Conservation (phyloP, 257 asterid genomes). For the Plantago major region DNA sequence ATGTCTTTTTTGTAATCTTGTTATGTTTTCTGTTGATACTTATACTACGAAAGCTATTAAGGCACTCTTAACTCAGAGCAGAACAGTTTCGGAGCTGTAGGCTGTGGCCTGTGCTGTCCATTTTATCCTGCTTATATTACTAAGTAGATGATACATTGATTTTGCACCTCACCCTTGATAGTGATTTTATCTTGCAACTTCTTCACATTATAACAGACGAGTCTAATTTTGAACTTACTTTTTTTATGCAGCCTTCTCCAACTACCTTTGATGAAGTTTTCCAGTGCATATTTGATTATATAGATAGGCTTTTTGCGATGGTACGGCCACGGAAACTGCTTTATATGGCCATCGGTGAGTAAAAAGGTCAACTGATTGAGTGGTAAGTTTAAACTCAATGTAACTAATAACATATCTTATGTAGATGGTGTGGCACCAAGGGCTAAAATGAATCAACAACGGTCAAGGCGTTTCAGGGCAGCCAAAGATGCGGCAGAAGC, state of each 20-base stretch:
- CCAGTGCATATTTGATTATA: constrained; percentile 88
- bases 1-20: too few relatives aligned
- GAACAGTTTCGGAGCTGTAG: neutral
- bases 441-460: constrained; percentile 97
- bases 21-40: neutral
- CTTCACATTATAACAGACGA: neutral
- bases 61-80: neutral
- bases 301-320: constrained; percentile 89
- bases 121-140: neutral
- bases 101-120: neutral
- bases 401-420: constrained; percentile 24
- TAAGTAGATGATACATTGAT: neutral
- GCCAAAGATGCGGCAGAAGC: constrained; percentile 95
- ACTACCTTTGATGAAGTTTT: constrained; percentile 88
- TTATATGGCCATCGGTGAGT: constrained; percentile 96
- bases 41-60: neutral
- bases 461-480: constrained; percentile 94
- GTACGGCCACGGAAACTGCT: constrained; percentile 88
- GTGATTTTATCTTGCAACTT: neutral
- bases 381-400: constrained; percentile 9
- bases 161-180: neutral
- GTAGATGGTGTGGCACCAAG: constrained; percentile 98
- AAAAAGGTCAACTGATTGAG: constrained; percentile 15
- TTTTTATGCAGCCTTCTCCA: constrained; percentile 84
- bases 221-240: constrained; percentile 21